Evolutionary conservation across 1,284 basidiomycete species (phyloP).

Genomic region (Serendipita sp.): DNA sequence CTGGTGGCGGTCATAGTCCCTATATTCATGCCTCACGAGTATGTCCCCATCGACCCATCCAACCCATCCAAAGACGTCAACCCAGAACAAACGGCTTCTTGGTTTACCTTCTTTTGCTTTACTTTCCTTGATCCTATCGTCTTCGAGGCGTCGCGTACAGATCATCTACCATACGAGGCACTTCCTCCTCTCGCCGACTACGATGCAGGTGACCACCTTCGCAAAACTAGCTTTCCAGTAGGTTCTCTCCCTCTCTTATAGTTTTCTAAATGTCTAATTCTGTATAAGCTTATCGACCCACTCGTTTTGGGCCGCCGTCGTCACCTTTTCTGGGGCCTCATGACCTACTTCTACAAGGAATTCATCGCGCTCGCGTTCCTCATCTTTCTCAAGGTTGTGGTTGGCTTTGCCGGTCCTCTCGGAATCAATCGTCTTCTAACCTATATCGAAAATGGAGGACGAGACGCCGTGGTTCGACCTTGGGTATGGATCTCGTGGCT

Average conservation of each 20-base stretch:
- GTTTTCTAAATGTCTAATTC: background rate
- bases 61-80: constrained; percentile 31
- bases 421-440: constrained; percentile 34
- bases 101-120: constrained; percentile 40
- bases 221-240: constrained; percentile 23
- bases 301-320: constrained; percentile 18
- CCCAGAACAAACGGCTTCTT: constrained; percentile 53
- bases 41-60: constrained; percentile 28
- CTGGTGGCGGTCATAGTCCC: constrained; percentile 31
- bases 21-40: constrained; percentile 30
- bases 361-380: constrained; percentile 17
- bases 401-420: constrained; percentile 29
- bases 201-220: constrained; percentile 32
- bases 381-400: constrained; percentile 15
- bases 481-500: constrained; percentile 52
- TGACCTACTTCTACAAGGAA: constrained; percentile 11
- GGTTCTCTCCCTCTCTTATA: background rate
- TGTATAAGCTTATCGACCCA: constrained; percentile 28
- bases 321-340: constrained; percentile 23
- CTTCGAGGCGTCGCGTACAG: constrained; percentile 28
- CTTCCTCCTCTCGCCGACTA: constrained; percentile 47
- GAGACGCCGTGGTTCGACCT: constrained; percentile 27
- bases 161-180: constrained; percentile 30
- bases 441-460: constrained; percentile 31
- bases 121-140: constrained; percentile 44